Evolutionary conservation across 768 basidiomycete genomes (phyloP), one percentile per base, ranked within the genome.

Genomic region (Wakefieldia striispora): DNA sequence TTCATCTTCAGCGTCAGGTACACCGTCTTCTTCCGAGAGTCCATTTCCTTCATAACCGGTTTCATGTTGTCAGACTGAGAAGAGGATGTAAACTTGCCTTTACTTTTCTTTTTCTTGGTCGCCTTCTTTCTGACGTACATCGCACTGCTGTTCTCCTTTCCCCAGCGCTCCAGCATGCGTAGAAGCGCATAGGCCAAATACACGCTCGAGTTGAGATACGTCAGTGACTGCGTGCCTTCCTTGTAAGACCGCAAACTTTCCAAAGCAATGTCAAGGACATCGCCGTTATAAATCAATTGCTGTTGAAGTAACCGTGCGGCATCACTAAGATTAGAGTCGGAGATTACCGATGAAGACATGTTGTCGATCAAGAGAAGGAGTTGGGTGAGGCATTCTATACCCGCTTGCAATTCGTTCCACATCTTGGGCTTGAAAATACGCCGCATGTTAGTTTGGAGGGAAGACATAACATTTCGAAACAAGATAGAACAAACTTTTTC

Each of bases 331-430:
- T 60, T 52, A 20, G 66, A 40, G 52, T 70, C 67, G 64, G 67
- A 69, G 41, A 68, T 68, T 34, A 60, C 59, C 44, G 78, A 72
- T 40, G 76, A 73, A 27, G 84, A 78, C 86, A 99, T 93, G 40
- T 71, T 71, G 60, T 97, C 94, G 63, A 98, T 85, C 60, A 95
- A 81, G 40, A 91, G 79, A 26, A 98, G 78, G 47, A 98, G 76
- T 60, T 97, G 94, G 17, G 92, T 94, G 57, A 98, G 80, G 66
- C 92, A 95, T 62, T 95, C 91, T 61, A 97, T 82, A 27, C 93
- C 92, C 27, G 93, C 91, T 68, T 97, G 93, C 23, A 98, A 75
- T 64, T 97, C 95, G 23, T 83, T 90, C 93, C 94, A 98, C 51
- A 82, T 74, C 63, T 94, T 94, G 26, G 95, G 95, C 92, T 97